phyloP scores from a whole-genome alignment of 2,329 filamentous ascomycete species.

The Dendryphion nanum region DNA sequence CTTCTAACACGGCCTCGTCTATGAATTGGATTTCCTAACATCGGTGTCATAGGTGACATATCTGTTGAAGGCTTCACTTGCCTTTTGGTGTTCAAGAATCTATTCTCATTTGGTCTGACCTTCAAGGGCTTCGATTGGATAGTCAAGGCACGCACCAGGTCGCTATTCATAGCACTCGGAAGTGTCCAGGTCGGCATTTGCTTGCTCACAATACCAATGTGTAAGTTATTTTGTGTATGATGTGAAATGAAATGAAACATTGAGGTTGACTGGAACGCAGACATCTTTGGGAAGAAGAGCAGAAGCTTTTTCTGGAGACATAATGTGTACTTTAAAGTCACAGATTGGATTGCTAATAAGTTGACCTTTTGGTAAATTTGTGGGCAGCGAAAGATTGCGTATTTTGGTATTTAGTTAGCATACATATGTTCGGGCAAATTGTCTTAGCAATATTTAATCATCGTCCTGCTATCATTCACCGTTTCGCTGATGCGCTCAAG shows the following conservation, averaged over 20 bases:
- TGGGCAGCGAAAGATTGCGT: background rate
- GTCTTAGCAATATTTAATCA: background rate
- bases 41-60: conserved; percentile 67
- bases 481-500: too few species aligned
- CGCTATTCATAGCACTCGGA: conserved; percentile 68
- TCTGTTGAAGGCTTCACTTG: conserved; percentile 87
- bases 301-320: conserved; percentile 33
- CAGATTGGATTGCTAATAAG: conserved; percentile 30
- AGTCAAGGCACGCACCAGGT: conserved; percentile 58
- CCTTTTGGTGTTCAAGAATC: conserved; percentile 89
- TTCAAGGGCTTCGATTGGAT: conserved; percentile 86
- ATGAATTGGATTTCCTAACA: too few species aligned
- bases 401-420: background rate
- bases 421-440: background rate
- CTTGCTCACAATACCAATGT: conserved; percentile 70
- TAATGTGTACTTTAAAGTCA: conserved; percentile 32
- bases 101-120: conserved; percentile 84
- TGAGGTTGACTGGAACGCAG: conserved; percentile 8
- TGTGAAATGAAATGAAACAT: conserved; percentile 1
- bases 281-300: conserved; percentile 37
- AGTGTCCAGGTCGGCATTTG: conserved; percentile 78
- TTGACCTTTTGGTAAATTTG: conserved; percentile 8
- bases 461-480: too few species aligned
- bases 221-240: conserved; percentile 56
- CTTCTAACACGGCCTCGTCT: too few species aligned